Percentiles rank a stretch among this genome's conserved stretches.
phyloP scores from a whole-genome alignment of 306 rosid genomes.

The Ceratonia siliqua region DNA sequence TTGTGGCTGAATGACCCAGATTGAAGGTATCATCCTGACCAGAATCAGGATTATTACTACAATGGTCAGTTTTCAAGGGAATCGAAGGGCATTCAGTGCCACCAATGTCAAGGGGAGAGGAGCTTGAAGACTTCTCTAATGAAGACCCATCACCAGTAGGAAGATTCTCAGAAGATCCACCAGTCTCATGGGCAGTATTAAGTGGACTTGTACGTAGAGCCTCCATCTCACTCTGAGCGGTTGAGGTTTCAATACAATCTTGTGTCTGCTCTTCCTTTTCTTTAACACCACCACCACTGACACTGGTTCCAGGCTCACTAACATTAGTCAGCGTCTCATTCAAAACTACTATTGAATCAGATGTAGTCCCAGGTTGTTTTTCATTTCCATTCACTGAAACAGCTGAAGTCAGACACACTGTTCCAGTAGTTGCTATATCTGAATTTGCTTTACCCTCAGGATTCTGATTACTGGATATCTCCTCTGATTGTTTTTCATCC shows the following conservation, averaged over 20 bases:
- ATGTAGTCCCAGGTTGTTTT: slow-evolving; percentile 32
- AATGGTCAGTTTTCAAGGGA: slow-evolving; percentile 32
- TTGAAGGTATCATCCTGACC: slow-evolving; percentile 22
- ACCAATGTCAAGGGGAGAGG: slow-evolving; percentile 37
- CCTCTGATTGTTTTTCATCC: slow-evolving; percentile 36
- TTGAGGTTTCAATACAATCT: slow-evolving; percentile 33
- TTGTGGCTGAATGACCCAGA: slow-evolving; percentile 24
- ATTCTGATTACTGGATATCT: slow-evolving; percentile 24
- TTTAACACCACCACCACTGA: slow-evolving; percentile 29
- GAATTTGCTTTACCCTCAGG: slow-evolving; percentile 31
- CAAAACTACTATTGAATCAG: slow-evolving; percentile 31
- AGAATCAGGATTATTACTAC: slow-evolving; percentile 18
- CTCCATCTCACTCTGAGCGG: slow-evolving; percentile 31
- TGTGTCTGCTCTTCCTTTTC: slow-evolving; percentile 43
- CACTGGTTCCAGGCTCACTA: slow-evolving; percentile 33
- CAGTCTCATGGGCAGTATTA: slow-evolving; percentile 36
- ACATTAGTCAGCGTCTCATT: slow-evolving; percentile 35
- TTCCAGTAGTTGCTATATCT: slow-evolving; percentile 28
- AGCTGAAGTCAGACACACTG: slow-evolving; percentile 20
- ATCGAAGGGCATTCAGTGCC: slow-evolving; percentile 25
- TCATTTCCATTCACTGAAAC: slow-evolving; percentile 37
- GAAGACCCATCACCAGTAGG: slow-evolving; percentile 37
- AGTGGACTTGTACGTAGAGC: slow-evolving; percentile 31
- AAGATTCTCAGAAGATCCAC: slow-evolving; percentile 35
- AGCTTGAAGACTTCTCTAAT: slow-evolving; percentile 39